A percentile compares a stretch with the other conserved stretches of the same genome.
These are phyloP conservation scores for Hyphopichia wangnamkhiaoensis DNA, from an alignment of 1,139 yeast genomes.

Conservation along the genomic window DNA sequence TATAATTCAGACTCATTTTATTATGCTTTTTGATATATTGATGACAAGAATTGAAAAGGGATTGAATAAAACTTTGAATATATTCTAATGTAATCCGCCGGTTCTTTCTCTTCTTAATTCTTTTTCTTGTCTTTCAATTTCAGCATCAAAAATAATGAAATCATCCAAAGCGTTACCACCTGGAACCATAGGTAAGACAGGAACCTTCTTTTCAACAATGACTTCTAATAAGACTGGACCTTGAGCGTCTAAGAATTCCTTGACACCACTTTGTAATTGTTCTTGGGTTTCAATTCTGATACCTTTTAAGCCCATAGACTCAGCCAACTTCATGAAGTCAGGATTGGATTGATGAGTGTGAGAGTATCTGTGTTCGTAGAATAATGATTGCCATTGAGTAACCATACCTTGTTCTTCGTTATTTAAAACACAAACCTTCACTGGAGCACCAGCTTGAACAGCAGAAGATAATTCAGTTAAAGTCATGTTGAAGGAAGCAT, in stretches of 20 bases:
- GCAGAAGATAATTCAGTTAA: constrained; percentile 91
- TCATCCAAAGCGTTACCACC: constrained; percentile 94
- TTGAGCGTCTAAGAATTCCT: constrained; percentile 69
- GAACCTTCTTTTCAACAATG: constrained; percentile 90
- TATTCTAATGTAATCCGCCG: constrained; percentile 49
- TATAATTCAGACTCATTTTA: too few species aligned
- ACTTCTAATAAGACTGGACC: constrained; percentile 94
- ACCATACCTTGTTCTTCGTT: constrained; percentile 99
- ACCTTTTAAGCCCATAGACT: constrained; percentile 89
- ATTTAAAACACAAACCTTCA: constrained; percentile 84
- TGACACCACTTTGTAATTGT: constrained; percentile 58
- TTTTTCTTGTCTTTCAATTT: constrained; percentile 72
- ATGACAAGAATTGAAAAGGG: too few species aligned
- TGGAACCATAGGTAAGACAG: constrained; percentile 98
- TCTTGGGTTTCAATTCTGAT: constrained; percentile 70
- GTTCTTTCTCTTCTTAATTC: constrained; percentile 64
- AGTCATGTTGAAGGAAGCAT: constrained; percentile 97
- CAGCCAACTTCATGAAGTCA: constrained; percentile 88
- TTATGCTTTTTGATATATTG: too few species aligned
- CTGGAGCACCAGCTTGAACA: constrained; percentile 88
- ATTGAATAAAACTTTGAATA: too few species aligned
- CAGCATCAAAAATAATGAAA: constrained; percentile 82
- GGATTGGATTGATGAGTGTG: constrained; percentile 97
- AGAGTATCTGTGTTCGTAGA: constrained; percentile 93
- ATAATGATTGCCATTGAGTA: constrained; percentile 97